Evolutionary conservation across 2,329 filamentous ascomycete species (phyloP).

Genomic region (Fusarium stilboides): DNA sequence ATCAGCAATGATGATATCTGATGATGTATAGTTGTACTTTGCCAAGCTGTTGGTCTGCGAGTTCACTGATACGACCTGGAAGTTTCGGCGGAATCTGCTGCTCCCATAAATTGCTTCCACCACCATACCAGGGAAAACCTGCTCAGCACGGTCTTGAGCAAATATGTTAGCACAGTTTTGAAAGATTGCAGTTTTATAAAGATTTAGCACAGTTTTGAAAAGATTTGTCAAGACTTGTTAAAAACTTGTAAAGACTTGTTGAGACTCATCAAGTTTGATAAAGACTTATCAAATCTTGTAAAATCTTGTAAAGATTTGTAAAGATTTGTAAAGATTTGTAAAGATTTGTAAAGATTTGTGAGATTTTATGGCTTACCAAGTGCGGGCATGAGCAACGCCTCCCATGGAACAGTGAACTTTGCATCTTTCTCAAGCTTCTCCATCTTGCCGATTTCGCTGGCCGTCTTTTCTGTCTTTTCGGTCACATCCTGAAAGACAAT

Average conservation of each 20-base stretch:
- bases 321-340: too few relatives aligned
- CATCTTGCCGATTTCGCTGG: slow-evolving; percentile 21
- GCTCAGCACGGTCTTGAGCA: slow-evolving; percentile 71
- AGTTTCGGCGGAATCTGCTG: slow-evolving; percentile 58
- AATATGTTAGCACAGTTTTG: slow-evolving; percentile 11
- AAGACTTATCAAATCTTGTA: too few relatives aligned
- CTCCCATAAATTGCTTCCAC: slow-evolving; percentile 74
- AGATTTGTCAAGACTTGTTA: too few relatives aligned
- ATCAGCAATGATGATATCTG: slow-evolving; percentile 57
- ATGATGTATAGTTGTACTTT: slow-evolving; percentile 58
- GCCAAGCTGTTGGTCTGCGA: slow-evolving; percentile 61
- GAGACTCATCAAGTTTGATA: too few relatives aligned
- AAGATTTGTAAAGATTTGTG: too few relatives aligned
- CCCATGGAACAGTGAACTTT: slow-evolving; percentile 56
- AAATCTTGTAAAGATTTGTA: too few relatives aligned
- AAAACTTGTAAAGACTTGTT: too few relatives aligned
- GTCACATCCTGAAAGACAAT: slow-evolving; percentile 75
- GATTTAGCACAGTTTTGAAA: too few relatives aligned
- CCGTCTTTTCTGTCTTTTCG: slow-evolving; percentile 24
- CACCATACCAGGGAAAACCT: slow-evolving; percentile 77
- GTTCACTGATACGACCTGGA: slow-evolving; percentile 72
- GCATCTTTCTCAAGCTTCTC: slow-evolving; percentile 46
- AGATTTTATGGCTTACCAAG: slow-evolving; percentile 49
- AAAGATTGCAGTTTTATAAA: not conserved
- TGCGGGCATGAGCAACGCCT: slow-evolving; percentile 53